Percentiles rank a stretch among this genome's conserved stretches.
These are phyloP conservation scores for Lotus japonicus DNA, from an alignment of 306 rosid species.

Conservation along the genomic window DNA sequence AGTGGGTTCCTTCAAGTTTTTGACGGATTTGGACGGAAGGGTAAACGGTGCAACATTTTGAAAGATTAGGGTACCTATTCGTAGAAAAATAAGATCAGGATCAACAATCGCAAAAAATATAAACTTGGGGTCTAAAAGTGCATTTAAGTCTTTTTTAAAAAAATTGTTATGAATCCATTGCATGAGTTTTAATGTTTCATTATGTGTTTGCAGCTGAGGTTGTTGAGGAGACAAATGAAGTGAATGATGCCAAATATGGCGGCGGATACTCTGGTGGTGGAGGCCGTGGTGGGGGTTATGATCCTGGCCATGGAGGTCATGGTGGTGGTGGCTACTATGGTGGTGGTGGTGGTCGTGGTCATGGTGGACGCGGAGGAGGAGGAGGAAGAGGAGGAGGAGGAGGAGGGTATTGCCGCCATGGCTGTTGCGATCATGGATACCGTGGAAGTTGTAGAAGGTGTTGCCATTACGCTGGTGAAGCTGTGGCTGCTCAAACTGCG, in stretches of 20 bases:
- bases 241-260: constrained; percentile 16
- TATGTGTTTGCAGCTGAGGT: neutral
- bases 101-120: no score
- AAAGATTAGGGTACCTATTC: no score
- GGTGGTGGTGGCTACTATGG: neutral
- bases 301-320: neutral
- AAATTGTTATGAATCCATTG: no score
- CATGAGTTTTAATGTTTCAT: neutral
- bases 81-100: no score
- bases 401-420: constrained; percentile 31
- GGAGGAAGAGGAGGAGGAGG: constrained; percentile 18
- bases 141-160: no score
- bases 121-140: no score
- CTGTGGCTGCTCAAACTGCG: constrained; percentile 14
- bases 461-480: constrained; percentile 48
- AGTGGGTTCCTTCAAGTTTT: no score
- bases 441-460: constrained; percentile 31
- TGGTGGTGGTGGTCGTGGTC: neutral
- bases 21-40: no score
- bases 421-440: constrained; percentile 34
- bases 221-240: neutral
- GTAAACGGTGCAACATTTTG: no score
- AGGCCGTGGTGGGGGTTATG: neutral
- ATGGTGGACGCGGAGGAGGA: constrained; percentile 17
- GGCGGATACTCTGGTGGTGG: neutral